phyloP scores from a whole-genome alignment of 768 basidiomycete genomes.

The Mycena indigotica region DNA sequence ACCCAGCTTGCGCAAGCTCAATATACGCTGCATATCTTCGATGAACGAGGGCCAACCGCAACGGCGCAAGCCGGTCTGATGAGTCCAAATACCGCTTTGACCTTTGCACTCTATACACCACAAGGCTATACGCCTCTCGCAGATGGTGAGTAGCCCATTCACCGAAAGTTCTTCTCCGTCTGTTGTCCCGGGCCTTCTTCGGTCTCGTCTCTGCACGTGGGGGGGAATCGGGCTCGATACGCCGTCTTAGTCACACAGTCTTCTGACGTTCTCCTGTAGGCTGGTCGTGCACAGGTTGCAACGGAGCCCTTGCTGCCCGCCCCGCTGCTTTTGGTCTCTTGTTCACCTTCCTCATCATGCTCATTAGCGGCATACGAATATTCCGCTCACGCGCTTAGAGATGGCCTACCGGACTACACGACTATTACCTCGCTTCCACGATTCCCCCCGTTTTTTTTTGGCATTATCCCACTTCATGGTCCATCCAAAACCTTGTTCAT shows the following conservation, averaged over 20 bases:
- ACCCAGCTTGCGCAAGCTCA: conserved; percentile 73
- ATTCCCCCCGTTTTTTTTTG: background rate
- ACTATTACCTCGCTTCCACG: background rate
- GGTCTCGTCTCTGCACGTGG: background rate
- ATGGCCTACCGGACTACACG: background rate
- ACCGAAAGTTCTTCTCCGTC: background rate
- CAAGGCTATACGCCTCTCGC: conserved; percentile 66
- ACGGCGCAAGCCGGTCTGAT: conserved; percentile 64
- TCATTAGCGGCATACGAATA: conserved; percentile 66
- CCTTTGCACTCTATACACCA: conserved; percentile 86
- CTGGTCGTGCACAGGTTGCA: conserved; percentile 59
- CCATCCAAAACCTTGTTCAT: background rate
- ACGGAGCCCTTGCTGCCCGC: conserved; percentile 35
- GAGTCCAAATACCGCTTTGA: conserved; percentile 64
- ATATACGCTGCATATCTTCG: conserved; percentile 81
- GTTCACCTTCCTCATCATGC: conserved; percentile 61
- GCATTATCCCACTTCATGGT: background rate
- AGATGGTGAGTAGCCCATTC: conserved; percentile 40
- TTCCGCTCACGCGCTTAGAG: conserved; percentile 35
- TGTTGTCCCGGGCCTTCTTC: background rate
- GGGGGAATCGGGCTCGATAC: background rate
- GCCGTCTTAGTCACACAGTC: background rate
- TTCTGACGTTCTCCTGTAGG: conserved; percentile 35
- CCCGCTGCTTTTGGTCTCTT: conserved; percentile 39
- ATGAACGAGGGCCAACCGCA: conserved; percentile 73